Base-by-base conservation (phyloP, 805 yeast species). In the Monosporozyma siamensis region DNA sequence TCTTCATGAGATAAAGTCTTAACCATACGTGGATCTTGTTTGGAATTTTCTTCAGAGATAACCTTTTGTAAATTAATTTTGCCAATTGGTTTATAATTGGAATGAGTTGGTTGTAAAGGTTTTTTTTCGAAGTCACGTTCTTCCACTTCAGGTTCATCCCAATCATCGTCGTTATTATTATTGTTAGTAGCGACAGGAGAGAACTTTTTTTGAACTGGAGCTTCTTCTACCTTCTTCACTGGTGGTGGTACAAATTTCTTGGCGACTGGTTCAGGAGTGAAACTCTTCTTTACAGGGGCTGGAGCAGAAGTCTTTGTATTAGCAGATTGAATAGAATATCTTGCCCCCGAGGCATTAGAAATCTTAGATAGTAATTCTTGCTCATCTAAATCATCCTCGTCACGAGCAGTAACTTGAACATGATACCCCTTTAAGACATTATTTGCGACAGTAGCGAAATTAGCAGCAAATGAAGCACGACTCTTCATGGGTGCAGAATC, bases 361-460 rank as follows among this genome's bases (percentile, higher is more conserved):
- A 92, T 79, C 49, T 86, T 80, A 35, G 77, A 71, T 51, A 87
- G 62, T 44, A 92, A 74, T 46, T 83, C 94, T 21, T 72, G 72
- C 35, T 83, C 82, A 53, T 86, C 84, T 59, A 94, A 72, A 62
- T 92, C 98, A 56, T 88, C 95, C 34, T 75, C 70, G 58, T 86
- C 95, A 66, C 97, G 79, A n/a, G 97, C 97, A 39, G 96, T 88
- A 50, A 92, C 80, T 65, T 92, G 97, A 42, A 92, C 89, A 60
- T 92, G 98, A 66, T 90, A 92, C 38, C 95, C 95, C 51, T 72
- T 71, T 55, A 84, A 70, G 17, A 77, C 69, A 45, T 72, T 77
- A 39, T 59, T 59, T 22, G 88, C 76, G 17, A 84, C 83, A 32
- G 80, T 84, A 32, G 85, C 87, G 51, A 82, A 80, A 62, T 83